Conservation (phyloP, 1,284 basidiomycete genomes). For the Ceratobasidium sp. region DNA sequence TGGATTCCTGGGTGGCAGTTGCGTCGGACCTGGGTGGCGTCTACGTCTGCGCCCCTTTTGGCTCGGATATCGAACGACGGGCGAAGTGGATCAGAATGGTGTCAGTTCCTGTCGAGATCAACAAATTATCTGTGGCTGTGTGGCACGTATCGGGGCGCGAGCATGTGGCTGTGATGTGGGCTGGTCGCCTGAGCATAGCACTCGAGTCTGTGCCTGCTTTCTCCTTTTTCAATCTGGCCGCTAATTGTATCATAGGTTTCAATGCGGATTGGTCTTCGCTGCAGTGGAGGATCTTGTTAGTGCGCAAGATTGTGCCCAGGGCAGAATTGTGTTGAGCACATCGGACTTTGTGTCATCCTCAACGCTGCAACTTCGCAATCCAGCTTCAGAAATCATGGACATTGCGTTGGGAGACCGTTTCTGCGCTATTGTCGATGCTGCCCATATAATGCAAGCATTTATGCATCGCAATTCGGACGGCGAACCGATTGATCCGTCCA, state of each 20-base stretch:
- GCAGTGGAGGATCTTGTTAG: conserved; percentile 11
- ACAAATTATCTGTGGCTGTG: conserved; percentile 29
- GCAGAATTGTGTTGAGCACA: conserved; percentile 21
- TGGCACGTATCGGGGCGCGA: conserved; percentile 12
- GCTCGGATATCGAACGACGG: not conserved
- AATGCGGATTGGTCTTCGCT: conserved; percentile 27
- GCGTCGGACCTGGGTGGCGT: conserved; percentile 38
- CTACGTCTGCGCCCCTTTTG: conserved; percentile 36
- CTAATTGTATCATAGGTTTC: conserved; percentile 9
- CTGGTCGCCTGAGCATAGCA: conserved; percentile 10
- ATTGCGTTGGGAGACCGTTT: conserved; percentile 31
- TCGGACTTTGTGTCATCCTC: conserved; percentile 34
- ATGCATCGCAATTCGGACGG: conserved; percentile 8
- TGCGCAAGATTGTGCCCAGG: conserved; percentile 1
- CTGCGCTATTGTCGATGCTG: conserved; percentile 37
- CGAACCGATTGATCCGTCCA: not conserved
- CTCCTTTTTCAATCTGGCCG: not conserved
- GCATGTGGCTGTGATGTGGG: conserved; percentile 34
- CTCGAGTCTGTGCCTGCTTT: conserved; percentile 10
- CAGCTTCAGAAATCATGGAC: conserved; percentile 38
- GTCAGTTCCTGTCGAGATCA: conserved; percentile 18
- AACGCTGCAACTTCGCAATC: conserved; percentile 28
- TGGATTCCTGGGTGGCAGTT: conserved; percentile 41
- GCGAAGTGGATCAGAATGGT: conserved; percentile 30
- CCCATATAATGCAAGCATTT: conserved; percentile 32